Conservation (phyloP, 495 filamentous ascomycete genomes). For the Penicillium coprophilum region DNA sequence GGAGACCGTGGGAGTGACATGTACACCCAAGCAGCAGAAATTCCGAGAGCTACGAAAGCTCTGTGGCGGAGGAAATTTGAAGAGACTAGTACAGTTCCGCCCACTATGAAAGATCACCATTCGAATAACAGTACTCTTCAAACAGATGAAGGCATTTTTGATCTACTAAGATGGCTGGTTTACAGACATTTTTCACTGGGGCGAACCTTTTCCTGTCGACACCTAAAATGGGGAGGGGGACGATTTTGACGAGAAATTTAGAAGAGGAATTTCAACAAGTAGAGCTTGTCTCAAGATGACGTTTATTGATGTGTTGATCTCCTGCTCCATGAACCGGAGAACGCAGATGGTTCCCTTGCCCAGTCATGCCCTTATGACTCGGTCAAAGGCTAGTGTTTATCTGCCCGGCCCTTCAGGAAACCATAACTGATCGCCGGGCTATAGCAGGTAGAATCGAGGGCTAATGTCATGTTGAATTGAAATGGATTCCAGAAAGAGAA, state of each 20-base stretch:
- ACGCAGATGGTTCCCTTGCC: no score
- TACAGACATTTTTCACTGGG: neutral
- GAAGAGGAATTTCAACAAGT: no score
- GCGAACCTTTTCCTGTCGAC: neutral
- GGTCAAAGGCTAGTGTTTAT: no score
- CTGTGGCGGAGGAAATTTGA: neutral
- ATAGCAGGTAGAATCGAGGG: neutral
- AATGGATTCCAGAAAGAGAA: neutral
- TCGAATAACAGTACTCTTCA: neutral
- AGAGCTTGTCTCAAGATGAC: no score
- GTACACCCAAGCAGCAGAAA: neutral
- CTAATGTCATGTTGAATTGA: neutral
- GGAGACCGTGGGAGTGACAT: neutral
- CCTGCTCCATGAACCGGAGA: no score
- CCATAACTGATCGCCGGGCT: neutral
- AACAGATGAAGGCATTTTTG: neutral
- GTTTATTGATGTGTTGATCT: no score
- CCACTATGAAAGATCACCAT: neutral
- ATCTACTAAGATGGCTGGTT: neutral
- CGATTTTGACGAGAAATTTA: no score
- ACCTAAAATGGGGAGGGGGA: no score
- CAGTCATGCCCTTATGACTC: no score
- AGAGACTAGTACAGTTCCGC: neutral
- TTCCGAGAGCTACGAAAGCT: neutral
- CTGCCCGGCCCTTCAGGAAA: neutral